Conservation (phyloP, 805 yeast genomes). For the Spathaspora gorwiae region DNA sequence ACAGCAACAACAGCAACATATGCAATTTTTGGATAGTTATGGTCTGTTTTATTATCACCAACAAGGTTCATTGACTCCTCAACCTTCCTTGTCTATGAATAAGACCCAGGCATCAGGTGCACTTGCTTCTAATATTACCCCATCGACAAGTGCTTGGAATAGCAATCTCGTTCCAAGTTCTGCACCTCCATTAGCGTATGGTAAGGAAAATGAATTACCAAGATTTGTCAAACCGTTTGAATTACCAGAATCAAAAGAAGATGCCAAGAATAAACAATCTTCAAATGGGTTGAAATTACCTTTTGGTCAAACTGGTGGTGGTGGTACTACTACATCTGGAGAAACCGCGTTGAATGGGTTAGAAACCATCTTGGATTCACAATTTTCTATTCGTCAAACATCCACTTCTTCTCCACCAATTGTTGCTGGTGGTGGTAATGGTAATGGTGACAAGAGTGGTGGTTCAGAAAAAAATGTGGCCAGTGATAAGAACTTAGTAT, state of each 20-base stretch:
- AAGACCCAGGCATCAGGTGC: neutral
- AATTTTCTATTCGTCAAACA: neutral
- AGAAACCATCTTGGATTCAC: no score
- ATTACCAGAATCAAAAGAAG: slow-evolving; percentile 11
- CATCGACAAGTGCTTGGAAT: slow-evolving; percentile 29
- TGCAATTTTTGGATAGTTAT: neutral
- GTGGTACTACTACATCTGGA: neutral
- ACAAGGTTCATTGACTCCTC: slow-evolving; percentile 26
- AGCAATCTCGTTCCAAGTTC: slow-evolving; percentile 28
- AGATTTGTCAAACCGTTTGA: slow-evolving; percentile 14
- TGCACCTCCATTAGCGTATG: slow-evolving; percentile 25
- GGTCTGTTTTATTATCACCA: slow-evolving; percentile 9
- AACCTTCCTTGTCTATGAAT: neutral
- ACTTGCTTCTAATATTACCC: slow-evolving; percentile 17
- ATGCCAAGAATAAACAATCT: slow-evolving; percentile 3
- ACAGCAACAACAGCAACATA: neutral
- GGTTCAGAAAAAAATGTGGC: no score
- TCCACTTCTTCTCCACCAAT: neutral
- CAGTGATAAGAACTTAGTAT: neutral
- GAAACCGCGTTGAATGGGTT: no score
- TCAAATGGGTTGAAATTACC: slow-evolving; percentile 1
- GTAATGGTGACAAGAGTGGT: neutral
- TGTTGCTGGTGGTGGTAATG: neutral
- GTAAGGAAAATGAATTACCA: slow-evolving; percentile 4
- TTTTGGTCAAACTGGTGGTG: neutral